Percentiles rank a stretch among this genome's conserved stretches.
Conservation (phyloP, 768 basidiomycete genomes). For the Lactarius akahatsu region DNA sequence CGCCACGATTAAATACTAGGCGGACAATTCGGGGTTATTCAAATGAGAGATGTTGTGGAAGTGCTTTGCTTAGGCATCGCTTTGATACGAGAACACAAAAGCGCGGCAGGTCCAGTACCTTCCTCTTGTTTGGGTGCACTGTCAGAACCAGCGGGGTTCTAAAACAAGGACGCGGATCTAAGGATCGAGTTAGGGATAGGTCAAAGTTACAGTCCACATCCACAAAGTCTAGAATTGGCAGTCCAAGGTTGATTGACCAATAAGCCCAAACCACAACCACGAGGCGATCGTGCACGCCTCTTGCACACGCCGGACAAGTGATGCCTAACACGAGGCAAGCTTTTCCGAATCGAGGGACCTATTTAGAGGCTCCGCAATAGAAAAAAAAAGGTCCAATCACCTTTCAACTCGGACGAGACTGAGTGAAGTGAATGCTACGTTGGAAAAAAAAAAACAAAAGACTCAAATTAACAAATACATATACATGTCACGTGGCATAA, state of each 20-base stretch:
- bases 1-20: slow-evolving; percentile 16
- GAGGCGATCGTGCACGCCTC: neutral
- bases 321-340: neutral
- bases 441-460: neutral
- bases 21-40: neutral
- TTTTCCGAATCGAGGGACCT: neutral
- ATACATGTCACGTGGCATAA: slow-evolving; percentile 7
- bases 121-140: neutral
- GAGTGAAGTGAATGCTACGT: neutral
- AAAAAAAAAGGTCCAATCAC: neutral
- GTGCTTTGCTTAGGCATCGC: slow-evolving; percentile 16
- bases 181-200: neutral
- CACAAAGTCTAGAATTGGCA: slow-evolving; percentile 10
- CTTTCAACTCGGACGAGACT: neutral
- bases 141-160: slow-evolving; percentile 13
- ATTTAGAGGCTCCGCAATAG: neutral
- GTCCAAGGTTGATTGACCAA: slow-evolving; percentile 5
- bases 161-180: neutral
- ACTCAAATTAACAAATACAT: neutral
- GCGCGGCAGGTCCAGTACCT: neutral
- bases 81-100: slow-evolving; percentile 8
- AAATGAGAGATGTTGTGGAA: slow-evolving; percentile 15
- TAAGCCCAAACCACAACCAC: neutral
- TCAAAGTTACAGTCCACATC: neutral
- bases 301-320: neutral